Percentiles rank a stretch among this genome's conserved stretches.
Evolutionary conservation across 371 early-diverging fungal species (phyloP).

Genomic region (Mortierella sp.): DNA sequence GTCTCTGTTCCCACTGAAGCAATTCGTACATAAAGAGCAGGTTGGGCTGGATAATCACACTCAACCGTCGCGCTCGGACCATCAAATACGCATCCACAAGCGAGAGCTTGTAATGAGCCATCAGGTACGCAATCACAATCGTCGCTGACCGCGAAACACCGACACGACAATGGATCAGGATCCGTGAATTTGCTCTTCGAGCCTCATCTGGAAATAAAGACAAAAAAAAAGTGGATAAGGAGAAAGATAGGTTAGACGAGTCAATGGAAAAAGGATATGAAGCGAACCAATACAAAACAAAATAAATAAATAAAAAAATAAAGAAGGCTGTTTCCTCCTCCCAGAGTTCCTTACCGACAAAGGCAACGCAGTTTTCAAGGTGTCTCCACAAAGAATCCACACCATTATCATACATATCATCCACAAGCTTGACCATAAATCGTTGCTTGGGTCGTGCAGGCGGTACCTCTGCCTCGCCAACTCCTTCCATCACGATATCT

Average conservation of each 20-base stretch:
- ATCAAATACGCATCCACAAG: constrained; percentile 69
- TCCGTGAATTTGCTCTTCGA: constrained; percentile 30
- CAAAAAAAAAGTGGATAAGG: not conserved
- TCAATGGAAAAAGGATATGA: constrained; percentile 6
- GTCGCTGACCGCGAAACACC: constrained; percentile 77
- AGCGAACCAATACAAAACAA: not conserved
- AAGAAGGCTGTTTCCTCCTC: too few relatives aligned
- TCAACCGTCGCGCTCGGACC: constrained; percentile 71
- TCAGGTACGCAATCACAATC: constrained; percentile 72
- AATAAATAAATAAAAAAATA: not conserved
- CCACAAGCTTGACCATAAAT: constrained; percentile 56
- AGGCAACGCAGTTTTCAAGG: constrained; percentile 59
- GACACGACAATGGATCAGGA: constrained; percentile 73
- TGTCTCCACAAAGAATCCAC: constrained; percentile 67
- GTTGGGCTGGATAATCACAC: constrained; percentile 79
- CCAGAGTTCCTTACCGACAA: constrained; percentile 64
- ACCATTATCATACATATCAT: constrained; percentile 74
- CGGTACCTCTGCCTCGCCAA: too few relatives aligned
- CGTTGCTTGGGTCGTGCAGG: not conserved
- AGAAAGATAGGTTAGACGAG: not conserved
- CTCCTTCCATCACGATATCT: too few relatives aligned
- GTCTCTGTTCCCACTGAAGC: constrained; percentile 66
- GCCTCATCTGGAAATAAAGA: constrained; percentile 29
- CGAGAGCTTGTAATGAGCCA: constrained; percentile 62
- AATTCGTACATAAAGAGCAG: constrained; percentile 75